phyloP scores from a whole-genome alignment of 2,329 filamentous ascomycete genomes.

The Fusarium sp. region DNA sequence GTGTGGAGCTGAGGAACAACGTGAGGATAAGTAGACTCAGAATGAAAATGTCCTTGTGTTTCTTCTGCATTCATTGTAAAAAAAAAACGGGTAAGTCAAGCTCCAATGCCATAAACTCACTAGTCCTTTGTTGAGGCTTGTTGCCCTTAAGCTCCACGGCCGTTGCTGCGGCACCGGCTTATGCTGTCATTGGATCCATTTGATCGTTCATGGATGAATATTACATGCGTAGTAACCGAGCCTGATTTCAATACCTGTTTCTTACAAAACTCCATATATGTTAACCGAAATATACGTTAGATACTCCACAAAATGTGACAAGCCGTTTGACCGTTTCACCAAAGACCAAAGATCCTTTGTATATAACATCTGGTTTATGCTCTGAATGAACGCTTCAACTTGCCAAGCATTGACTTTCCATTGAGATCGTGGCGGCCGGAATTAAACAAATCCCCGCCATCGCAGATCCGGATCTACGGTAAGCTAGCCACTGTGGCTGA shows the following conservation, averaged over 20 bases:
- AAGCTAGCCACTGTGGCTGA: slow-evolving; percentile 40
- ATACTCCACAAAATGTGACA: background rate
- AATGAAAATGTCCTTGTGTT: background rate
- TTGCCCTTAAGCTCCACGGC: slow-evolving; percentile 7
- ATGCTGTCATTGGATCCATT: slow-evolving; percentile 30
- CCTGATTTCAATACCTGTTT: slow-evolving; percentile 11
- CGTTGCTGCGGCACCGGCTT: slow-evolving; percentile 38
- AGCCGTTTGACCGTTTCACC: background rate
- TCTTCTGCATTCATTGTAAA: background rate
- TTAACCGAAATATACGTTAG: slow-evolving; percentile 9
- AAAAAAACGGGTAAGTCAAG: background rate
- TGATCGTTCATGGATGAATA: slow-evolving; percentile 20
- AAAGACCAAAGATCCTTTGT: slow-evolving; percentile 7
- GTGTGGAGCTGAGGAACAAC: background rate
- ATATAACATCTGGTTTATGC: background rate
- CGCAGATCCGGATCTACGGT: slow-evolving; percentile 36
- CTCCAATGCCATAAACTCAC: slow-evolving; percentile 4
- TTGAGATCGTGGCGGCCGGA: slow-evolving; percentile 29
- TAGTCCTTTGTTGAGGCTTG: slow-evolving; percentile 12
- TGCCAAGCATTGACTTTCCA: slow-evolving; percentile 37
- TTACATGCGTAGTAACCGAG: slow-evolving; percentile 24
- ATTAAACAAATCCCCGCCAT: slow-evolving; percentile 33
- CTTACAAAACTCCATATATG: slow-evolving; percentile 10
- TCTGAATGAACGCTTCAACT: slow-evolving; percentile 3
- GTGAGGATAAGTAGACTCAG: background rate